Evolutionary conservation across 352 stramenopile genomes (phyloP).

Genomic region (Pythium sukuiense): DNA sequence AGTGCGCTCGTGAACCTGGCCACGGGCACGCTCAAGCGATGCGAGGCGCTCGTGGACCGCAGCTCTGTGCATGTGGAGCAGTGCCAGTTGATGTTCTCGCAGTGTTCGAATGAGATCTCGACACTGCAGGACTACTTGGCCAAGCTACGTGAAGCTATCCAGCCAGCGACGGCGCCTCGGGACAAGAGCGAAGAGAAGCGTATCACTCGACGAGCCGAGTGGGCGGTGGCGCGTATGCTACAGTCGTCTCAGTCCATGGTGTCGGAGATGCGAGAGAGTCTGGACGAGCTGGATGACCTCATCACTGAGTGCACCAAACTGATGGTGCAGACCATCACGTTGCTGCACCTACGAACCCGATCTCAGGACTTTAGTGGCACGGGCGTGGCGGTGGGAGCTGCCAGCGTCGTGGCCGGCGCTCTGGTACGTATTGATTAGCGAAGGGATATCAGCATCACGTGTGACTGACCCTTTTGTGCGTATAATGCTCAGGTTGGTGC

Average conservation of each 20-base stretch:
- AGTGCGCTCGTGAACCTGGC: constrained; percentile 68
- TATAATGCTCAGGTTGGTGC: constrained; percentile 45
- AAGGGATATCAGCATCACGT: neutral
- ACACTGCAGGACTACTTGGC: constrained; percentile 79
- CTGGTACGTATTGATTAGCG: constrained; percentile 39
- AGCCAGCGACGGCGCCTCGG: constrained; percentile 48
- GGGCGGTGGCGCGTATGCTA: constrained; percentile 72
- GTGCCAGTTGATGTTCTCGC: constrained; percentile 80
- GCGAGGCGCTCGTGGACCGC: constrained; percentile 70
- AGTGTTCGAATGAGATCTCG: constrained; percentile 73
- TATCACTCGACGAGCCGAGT: constrained; percentile 69
- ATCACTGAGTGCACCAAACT: constrained; percentile 81
- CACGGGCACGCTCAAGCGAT: constrained; percentile 64
- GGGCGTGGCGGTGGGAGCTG: constrained; percentile 75
- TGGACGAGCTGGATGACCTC: constrained; percentile 81
- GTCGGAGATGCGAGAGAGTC: constrained; percentile 64
- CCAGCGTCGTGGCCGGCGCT: constrained; percentile 76
- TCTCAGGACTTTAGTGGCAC: constrained; percentile 87
- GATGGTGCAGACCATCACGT: constrained; percentile 85
- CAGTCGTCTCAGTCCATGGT: constrained; percentile 68
- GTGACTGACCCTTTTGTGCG: neutral
- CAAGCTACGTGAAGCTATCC: constrained; percentile 69
- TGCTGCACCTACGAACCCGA: constrained; percentile 76
- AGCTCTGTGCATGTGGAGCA: constrained; percentile 69
- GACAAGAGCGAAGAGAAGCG: constrained; percentile 73